Percentiles rank a stretch among this genome's conserved stretches.
Evolutionary conservation across 73 alveolate species (phyloP).

Genomic region (Strombidium stylifer): DNA sequence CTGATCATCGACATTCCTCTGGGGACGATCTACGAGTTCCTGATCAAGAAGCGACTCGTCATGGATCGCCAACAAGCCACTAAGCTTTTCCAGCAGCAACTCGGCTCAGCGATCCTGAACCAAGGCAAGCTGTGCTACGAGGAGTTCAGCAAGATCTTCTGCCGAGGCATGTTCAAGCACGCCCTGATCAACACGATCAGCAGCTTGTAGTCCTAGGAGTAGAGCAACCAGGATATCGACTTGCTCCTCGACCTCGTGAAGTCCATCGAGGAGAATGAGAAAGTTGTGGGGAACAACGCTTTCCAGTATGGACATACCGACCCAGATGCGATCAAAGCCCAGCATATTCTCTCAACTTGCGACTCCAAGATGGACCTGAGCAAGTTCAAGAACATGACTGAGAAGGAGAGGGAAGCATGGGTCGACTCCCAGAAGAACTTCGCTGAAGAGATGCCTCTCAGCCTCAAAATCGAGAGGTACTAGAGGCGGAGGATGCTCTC

Average conservation of each 20-base stretch:
- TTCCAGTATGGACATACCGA: no score
- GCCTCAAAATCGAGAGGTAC: not conserved
- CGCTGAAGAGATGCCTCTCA: not conserved
- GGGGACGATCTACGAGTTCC: conserved; percentile 23
- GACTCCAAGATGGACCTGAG: no score
- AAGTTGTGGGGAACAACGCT: no score
- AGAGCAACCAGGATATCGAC: no score
- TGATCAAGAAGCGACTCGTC: conserved; percentile 49
- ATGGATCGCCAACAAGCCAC: conserved; percentile 13
- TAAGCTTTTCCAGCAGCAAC: conserved; percentile 5
- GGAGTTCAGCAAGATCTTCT: conserved; percentile 52
- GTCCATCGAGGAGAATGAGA: no score
- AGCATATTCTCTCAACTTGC: no score
- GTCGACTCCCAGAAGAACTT: no score
- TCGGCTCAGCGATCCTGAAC: conserved; percentile 10
- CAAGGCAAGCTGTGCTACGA: conserved; percentile 30
- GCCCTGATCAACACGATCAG: conserved; percentile 51
- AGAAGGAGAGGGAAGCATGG: no score
- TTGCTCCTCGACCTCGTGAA: no score
- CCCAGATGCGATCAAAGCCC: no score
- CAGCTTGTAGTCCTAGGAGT: not conserved
- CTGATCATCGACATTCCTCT: conserved; percentile 20
- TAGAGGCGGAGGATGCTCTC: not conserved
- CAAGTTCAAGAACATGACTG: no score
- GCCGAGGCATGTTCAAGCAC: conserved; percentile 64